phyloP scores from a whole-genome alignment of 768 basidiomycete genomes.

The Leccinum rimulosum region DNA sequence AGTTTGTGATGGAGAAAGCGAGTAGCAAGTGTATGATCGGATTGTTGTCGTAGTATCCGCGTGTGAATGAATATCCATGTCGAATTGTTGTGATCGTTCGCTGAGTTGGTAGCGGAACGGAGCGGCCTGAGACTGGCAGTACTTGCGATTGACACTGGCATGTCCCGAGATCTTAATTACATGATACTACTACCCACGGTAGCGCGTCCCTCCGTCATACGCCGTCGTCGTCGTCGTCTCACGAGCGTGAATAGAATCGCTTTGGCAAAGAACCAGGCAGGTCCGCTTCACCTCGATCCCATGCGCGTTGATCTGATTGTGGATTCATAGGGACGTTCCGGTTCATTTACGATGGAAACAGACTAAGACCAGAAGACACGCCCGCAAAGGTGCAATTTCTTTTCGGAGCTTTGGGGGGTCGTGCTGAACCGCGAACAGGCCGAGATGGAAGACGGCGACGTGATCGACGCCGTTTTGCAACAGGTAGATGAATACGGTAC shows the following conservation, averaged over 20 bases:
- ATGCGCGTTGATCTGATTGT: background rate
- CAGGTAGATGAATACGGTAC: slow-evolving; percentile 40
- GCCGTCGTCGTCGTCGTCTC: background rate
- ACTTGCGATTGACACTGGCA: no score
- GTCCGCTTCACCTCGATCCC: slow-evolving; percentile 6
- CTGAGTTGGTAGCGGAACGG: no score
- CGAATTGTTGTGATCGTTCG: background rate
- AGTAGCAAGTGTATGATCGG: background rate
- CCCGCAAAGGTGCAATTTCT: slow-evolving; percentile 46
- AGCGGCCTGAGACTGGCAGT: no score
- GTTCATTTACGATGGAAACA: slow-evolving; percentile 54
- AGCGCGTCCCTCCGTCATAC: background rate
- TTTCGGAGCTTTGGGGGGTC: background rate
- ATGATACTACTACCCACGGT: slow-evolving; percentile 15
- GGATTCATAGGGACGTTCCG: slow-evolving; percentile 53
- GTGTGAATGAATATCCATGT: background rate
- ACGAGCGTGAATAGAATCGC: slow-evolving; percentile 41
- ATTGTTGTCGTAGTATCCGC: background rate
- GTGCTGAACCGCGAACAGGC: slow-evolving; percentile 32
- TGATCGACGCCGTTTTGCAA: slow-evolving; percentile 56
- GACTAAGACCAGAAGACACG: slow-evolving; percentile 48
- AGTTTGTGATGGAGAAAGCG: background rate
- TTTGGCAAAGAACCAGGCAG: slow-evolving; percentile 57
- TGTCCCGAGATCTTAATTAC: no score
- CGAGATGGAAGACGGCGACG: slow-evolving; percentile 61